phyloP scores from a whole-genome alignment of 805 yeast species.

The Komagataella ulmi region DNA sequence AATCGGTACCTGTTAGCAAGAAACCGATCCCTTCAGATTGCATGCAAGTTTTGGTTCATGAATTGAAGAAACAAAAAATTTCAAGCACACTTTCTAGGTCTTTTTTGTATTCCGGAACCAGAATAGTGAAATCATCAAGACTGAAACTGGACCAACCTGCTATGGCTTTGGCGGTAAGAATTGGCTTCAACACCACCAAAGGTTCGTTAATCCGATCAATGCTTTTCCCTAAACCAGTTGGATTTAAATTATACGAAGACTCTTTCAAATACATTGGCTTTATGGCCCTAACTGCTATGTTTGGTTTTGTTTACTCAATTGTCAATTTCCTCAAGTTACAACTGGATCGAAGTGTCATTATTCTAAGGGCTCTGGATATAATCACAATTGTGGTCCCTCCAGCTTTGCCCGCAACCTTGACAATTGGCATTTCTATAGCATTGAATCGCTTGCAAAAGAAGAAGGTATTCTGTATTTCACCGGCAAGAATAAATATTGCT shows the following conservation, averaged over 20 bases:
- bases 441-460: slow-evolving; percentile 56
- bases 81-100: slow-evolving; percentile 60
- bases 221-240: slow-evolving; percentile 92
- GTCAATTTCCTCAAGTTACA: slow-evolving; percentile 71
- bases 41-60: slow-evolving; percentile 40
- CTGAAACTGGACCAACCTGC: slow-evolving; percentile 59
- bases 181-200: slow-evolving; percentile 92
- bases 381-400: slow-evolving; percentile 98
- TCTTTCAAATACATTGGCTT: slow-evolving; percentile 94
- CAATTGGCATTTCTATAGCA: slow-evolving; percentile 94
- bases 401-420: slow-evolving; percentile 92
- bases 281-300: slow-evolving; percentile 72
- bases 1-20: slow-evolving; percentile 92
- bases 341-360: slow-evolving; percentile 51
- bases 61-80: slow-evolving; percentile 40
- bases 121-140: slow-evolving; percentile 68
- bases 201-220: slow-evolving; percentile 90
- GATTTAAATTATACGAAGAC: slow-evolving; percentile 87
- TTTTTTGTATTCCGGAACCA: slow-evolving; percentile 80
- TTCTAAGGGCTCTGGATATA: slow-evolving; percentile 83
- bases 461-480: slow-evolving; percentile 80
- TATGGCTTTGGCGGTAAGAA: slow-evolving; percentile 73
- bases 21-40: slow-evolving; percentile 49
- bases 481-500: slow-evolving; percentile 90
- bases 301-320: slow-evolving; percentile 80